phyloP scores from a whole-genome alignment of 306 rosid genomes.

The Rosa multiflora region DNA sequence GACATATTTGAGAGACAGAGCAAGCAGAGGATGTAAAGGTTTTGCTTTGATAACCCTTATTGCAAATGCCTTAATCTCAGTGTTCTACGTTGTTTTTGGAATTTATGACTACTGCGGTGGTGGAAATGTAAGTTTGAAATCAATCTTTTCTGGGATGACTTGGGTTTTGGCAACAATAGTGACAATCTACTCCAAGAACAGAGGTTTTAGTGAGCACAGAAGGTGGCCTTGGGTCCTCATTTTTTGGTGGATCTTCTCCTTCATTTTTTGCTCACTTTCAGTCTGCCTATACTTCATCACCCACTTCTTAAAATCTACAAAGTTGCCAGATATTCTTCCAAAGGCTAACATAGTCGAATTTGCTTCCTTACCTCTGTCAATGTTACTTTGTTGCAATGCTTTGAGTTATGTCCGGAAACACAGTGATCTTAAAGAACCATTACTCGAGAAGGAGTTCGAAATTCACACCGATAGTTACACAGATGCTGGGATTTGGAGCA shows the following conservation, averaged over 20 bases:
- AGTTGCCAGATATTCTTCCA: slow-evolving; percentile 44
- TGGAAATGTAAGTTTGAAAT: slow-evolving; percentile 23
- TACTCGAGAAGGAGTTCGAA: slow-evolving; percentile 48
- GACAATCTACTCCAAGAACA: slow-evolving; percentile 38
- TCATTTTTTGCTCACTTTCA: slow-evolving; percentile 26
- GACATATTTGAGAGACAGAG: slow-evolving; percentile 13
- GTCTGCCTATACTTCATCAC: slow-evolving; percentile 32
- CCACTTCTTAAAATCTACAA: slow-evolving; percentile 22
- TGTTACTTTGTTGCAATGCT: slow-evolving; percentile 48
- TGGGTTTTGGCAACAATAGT: slow-evolving; percentile 64
- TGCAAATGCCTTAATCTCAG: slow-evolving; percentile 37
- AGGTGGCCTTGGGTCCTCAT: slow-evolving; percentile 58
- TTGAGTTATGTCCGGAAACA: slow-evolving; percentile 33
- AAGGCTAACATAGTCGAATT: slow-evolving; percentile 43
- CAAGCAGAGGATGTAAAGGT: slow-evolving; percentile 9
- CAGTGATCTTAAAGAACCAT: slow-evolving; percentile 37
- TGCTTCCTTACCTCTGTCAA: slow-evolving; percentile 52
- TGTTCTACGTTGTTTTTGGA: slow-evolving; percentile 42
- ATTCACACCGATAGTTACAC: slow-evolving; percentile 30
- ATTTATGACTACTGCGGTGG: slow-evolving; percentile 31
- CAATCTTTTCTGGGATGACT: slow-evolving; percentile 39
- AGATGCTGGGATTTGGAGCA: slow-evolving; percentile 65
- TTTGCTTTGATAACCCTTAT: slow-evolving; percentile 31
- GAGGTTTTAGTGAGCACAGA: slow-evolving; percentile 19
- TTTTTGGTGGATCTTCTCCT: slow-evolving; percentile 68